Evolutionary conservation across 1,139 yeast genomes (phyloP).

Genomic region (Nakaseomyces kungkrabaensis): DNA sequence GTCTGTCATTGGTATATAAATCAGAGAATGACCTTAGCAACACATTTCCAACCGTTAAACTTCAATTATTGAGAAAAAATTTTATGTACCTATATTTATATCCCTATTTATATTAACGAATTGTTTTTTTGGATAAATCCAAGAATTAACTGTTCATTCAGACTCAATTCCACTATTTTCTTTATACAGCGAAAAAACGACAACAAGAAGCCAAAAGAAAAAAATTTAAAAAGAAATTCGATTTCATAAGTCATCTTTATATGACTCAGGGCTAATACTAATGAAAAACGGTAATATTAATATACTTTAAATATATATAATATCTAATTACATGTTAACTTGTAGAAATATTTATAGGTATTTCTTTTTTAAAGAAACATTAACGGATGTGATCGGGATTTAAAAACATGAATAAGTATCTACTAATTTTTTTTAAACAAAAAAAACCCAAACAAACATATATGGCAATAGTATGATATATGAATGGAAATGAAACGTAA

Average conservation of each 20-base stretch:
- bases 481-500: background rate
- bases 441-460: background rate
- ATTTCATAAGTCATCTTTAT: background rate
- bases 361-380: background rate
- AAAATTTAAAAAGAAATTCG: too few species aligned
- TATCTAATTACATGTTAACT: background rate
- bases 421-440: background rate
- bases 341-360: background rate
- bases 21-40: too few species aligned
- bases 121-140: too few species aligned
- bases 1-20: background rate
- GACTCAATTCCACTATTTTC: too few species aligned
- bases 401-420: background rate
- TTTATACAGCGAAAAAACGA: too few species aligned
- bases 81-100: too few species aligned
- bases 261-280: background rate
- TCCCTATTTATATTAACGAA: too few species aligned
- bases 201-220: too few species aligned
- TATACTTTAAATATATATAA: background rate
- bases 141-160: too few species aligned
- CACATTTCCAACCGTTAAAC: too few species aligned
- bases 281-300: too few species aligned
- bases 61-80: too few species aligned
- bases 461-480: background rate
- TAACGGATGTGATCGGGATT: background rate